Evolutionary conservation across 768 basidiomycete species (phyloP).

Genomic region (Sporobolomyces phaffii): DNA sequence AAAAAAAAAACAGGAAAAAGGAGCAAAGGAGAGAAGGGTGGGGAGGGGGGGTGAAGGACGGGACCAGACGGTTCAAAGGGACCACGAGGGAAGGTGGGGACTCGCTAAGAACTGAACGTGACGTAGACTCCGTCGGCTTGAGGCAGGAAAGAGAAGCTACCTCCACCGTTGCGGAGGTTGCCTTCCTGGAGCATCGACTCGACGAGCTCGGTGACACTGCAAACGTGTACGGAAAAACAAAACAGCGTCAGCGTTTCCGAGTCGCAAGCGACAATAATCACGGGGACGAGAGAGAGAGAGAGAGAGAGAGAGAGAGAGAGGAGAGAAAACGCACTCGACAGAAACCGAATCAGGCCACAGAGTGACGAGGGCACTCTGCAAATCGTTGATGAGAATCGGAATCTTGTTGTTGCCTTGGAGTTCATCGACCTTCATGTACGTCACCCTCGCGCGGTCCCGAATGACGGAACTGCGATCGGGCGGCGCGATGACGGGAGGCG

Average conservation of each 20-base stretch:
- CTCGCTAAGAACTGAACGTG: constrained; percentile 3
- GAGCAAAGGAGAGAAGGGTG: too few species aligned
- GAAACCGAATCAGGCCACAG: constrained; percentile 37
- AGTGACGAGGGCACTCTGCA: constrained; percentile 39
- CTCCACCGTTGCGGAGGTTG: constrained; percentile 38
- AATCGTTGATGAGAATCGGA: constrained; percentile 35
- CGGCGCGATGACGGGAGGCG: constrained; percentile 14
- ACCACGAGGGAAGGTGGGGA: background rate
- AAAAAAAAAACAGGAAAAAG: too few species aligned
- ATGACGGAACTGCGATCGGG: constrained; percentile 34
- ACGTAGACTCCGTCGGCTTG: constrained; percentile 26
- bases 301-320: background rate
- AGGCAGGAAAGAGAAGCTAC: constrained; percentile 36
- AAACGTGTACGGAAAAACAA: too few species aligned
- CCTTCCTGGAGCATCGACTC: constrained; percentile 37
- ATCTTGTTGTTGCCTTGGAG: constrained; percentile 13
- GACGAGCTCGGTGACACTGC: constrained; percentile 35
- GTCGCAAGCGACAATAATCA: too few species aligned
- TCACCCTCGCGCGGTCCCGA: constrained; percentile 39
- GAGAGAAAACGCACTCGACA: constrained; percentile 18
- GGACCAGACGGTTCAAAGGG: too few species aligned
- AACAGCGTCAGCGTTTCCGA: too few species aligned
- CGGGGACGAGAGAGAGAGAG: constrained; percentile 3
- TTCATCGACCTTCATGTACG: constrained; percentile 40
- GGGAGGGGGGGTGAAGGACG: too few species aligned